Base-by-base conservation (phyloP, 352 stramenopile species). In the Globisporangium lucens region DNA sequence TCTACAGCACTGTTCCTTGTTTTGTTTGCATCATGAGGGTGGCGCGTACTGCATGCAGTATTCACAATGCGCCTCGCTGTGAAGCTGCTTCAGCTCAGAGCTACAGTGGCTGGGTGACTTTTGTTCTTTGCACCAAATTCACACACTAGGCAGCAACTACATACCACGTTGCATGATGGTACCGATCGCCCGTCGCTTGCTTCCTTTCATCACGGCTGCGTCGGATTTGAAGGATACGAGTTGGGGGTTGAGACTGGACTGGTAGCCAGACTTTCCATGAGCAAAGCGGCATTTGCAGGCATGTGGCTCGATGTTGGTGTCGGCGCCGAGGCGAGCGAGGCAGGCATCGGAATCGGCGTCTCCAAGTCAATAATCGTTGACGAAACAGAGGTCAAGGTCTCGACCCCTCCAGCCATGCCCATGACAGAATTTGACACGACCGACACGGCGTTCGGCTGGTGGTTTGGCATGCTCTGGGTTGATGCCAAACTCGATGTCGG, bases 271-370 rank as follows among this genome's bases (percentile, higher is more conserved):
- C 72, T 72, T n/a, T 77, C 75, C 20, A 77, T 72, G 24, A 73
- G 10, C n/a, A 71, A 13, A 20, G 59, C 51, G 0, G 36, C 29
- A 52, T 57, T 71, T 3, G 38, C 58, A 0, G 49, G 30, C 24
- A 29, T 20, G 38, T 62, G 36, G 24, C 56, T 74, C 30, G 55
- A 43, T 9, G 64, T 17, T 17, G 56, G 57, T 24, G 59, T 70
- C 27, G 65, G 30, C 3, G 69, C 61, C 6, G 73, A 63, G 15
- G 61, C 69, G 15, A 87, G 61, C 43, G 70, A 75, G 33, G 73
- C 65, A 22, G 79, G 79, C 76, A 87, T 83, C 2, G 79, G 79
- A 61, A 87, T 80, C 17, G 79, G 73, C 8, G 75, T 78, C 59
- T 87, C 79, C 35, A 79, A 75, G 52, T 81, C 69, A 27, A 85